Evolutionary conservation across 2,329 filamentous ascomycete species (phyloP).

Genomic region (Gaeumannomyces tritici): DNA sequence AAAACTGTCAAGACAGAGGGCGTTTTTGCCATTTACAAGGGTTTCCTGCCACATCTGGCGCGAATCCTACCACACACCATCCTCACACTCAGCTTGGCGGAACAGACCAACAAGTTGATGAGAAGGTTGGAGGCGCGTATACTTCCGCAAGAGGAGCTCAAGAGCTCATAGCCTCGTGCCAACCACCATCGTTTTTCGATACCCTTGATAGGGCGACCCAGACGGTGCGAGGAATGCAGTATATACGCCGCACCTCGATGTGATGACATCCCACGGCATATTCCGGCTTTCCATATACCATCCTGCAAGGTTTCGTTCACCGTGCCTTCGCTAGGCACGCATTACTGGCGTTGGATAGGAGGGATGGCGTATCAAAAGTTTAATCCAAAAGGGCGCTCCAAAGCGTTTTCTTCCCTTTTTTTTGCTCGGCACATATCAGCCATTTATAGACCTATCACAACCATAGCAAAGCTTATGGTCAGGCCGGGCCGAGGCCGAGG

Average conservation of each 20-base stretch:
- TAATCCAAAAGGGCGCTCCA: neutral
- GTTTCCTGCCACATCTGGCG: conserved; percentile 88
- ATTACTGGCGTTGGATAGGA: no score
- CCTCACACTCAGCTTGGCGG: conserved; percentile 81
- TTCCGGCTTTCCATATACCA: no score
- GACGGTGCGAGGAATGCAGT: neutral
- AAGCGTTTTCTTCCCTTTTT: no score
- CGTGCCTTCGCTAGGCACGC: no score
- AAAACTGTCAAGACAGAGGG: conserved; percentile 92
- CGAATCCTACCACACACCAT: conserved; percentile 94
- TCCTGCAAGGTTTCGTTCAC: no score
- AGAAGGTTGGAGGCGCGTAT: conserved; percentile 60
- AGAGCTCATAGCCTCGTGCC: neutral
- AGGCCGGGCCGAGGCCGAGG: conserved; percentile 13
- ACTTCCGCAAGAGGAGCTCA: conserved; percentile 27
- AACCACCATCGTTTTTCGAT: neutral
- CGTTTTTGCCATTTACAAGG: conserved; percentile 90
- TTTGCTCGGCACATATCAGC: no score
- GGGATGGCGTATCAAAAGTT: no score
- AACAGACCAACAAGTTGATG: conserved; percentile 94
- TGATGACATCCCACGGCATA: no score
- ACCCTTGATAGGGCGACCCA: neutral
- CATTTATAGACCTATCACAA: conserved; percentile 55
- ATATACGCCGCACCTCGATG: neutral
- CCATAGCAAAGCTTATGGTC: conserved; percentile 55